phyloP scores from a whole-genome alignment of 371 early-diverging fungal species.

The Haplosporangium sp. region DNA sequence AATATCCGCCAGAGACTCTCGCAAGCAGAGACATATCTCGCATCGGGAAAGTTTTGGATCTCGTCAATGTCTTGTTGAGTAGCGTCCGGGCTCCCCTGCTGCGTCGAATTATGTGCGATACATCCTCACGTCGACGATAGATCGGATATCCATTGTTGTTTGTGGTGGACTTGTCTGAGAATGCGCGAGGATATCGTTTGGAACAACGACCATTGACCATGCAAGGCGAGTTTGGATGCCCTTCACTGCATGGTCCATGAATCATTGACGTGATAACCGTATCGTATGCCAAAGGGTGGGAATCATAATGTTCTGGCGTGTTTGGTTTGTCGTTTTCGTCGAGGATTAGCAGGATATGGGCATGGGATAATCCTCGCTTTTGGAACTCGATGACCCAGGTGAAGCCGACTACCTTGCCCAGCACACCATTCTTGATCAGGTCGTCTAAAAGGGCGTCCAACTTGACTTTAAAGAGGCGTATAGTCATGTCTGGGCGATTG shows the following conservation, averaged over 20 bases:
- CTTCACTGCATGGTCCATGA: constrained; percentile 54
- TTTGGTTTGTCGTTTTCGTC: constrained; percentile 16
- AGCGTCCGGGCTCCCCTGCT: background rate
- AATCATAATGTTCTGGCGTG: constrained; percentile 33
- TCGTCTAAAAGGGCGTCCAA: constrained; percentile 38
- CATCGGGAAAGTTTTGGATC: constrained; percentile 27
- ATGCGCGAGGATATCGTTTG: constrained; percentile 40
- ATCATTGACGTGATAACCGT: constrained; percentile 51
- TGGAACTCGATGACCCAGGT: constrained; percentile 50
- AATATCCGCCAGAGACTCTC: constrained; percentile 53
- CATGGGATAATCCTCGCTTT: constrained; percentile 49
- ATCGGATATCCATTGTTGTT: constrained; percentile 26
- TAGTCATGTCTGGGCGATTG: constrained; percentile 36
- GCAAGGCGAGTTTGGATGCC: constrained; percentile 35
- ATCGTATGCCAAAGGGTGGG: constrained; percentile 34
- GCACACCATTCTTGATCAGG: constrained; percentile 26
- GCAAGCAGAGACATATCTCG: constrained; percentile 53
- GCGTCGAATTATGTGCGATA: background rate
- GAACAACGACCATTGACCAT: constrained; percentile 43
- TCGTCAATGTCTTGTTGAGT: constrained; percentile 30
- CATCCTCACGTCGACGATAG: constrained; percentile 13
- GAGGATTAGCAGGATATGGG: constrained; percentile 54
- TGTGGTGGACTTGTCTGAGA: constrained; percentile 24
- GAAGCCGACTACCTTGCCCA: constrained; percentile 34
- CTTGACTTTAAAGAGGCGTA: constrained; percentile 41